Evolutionary conservation across 305 asterid genomes (phyloP).

Genomic region (Withania somnifera): DNA sequence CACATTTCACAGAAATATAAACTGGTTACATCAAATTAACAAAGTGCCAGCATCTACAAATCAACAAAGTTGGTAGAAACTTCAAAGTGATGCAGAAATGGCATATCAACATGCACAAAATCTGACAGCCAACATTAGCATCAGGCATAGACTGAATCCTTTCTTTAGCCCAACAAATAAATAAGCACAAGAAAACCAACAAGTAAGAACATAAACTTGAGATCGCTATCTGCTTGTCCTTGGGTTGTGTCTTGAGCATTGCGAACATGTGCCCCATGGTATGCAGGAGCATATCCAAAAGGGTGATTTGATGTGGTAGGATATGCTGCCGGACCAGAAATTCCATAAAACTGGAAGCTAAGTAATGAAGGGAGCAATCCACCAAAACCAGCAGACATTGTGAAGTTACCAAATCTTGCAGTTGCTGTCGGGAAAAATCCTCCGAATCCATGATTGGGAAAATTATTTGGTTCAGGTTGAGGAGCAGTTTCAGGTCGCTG

Average conservation of each 20-base stretch:
- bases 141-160: not conserved
- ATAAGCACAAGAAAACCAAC: conserved; percentile 6
- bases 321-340: conserved; percentile 3
- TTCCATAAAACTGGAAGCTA: conserved; percentile 23
- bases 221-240: not conserved
- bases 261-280: not conserved
- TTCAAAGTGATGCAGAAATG: not conserved
- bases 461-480: conserved; percentile 18
- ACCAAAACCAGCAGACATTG: conserved; percentile 56
- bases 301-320: conserved; percentile 10
- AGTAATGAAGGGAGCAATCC: conserved; percentile 43
- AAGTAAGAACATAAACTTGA: conserved; percentile 5
- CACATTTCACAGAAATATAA: not conserved
- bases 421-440: conserved; percentile 49
- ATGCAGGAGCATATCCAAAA: not conserved
- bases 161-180: conserved; percentile 1
- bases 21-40: not conserved
- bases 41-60: not conserved
- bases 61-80: not conserved
- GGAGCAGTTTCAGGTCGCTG: conserved; percentile 50
- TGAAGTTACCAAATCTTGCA: conserved; percentile 39
- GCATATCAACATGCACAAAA: not conserved
- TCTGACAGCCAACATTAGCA: not conserved
- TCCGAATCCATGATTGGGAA: conserved; percentile 27
- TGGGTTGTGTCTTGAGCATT: not conserved